Evolutionary conservation across 2,329 filamentous ascomycete genomes (phyloP).

Genomic region (Aschersonia sp.): DNA sequence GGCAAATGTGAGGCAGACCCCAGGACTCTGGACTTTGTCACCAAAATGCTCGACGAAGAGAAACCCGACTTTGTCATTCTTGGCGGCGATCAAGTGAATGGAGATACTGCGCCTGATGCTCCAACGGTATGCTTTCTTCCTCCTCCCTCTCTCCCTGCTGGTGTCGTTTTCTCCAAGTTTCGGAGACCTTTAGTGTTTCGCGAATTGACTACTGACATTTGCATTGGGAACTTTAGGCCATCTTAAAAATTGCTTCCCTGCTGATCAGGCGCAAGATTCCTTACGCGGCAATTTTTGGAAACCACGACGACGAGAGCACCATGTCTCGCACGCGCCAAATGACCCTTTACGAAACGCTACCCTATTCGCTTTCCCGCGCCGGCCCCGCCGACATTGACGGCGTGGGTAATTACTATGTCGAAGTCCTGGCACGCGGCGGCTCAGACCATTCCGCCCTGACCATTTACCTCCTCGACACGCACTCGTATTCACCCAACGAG

Average conservation of each 20-base stretch:
- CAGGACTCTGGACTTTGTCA: constrained; percentile 79
- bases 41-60: constrained; percentile 74
- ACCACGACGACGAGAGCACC: constrained; percentile 87
- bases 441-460: constrained; percentile 83
- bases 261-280: constrained; percentile 80
- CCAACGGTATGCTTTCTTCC: constrained; percentile 49
- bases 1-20: constrained; percentile 83
- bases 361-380: constrained; percentile 74
- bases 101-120: constrained; percentile 79
- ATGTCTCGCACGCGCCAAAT: constrained; percentile 68
- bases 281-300: constrained; percentile 89
- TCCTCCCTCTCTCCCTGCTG: neutral
- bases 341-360: constrained; percentile 71
- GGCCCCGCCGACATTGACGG: constrained; percentile 77
- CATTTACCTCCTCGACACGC: constrained; percentile 88
- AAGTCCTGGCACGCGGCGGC: constrained; percentile 66
- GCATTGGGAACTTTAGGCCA: constrained; percentile 37
- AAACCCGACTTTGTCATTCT: constrained; percentile 85
- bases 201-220: constrained; percentile 4
- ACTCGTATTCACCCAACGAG: constrained; percentile 83
- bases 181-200: too few species aligned
- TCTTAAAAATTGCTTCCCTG: constrained; percentile 83
- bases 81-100: constrained; percentile 90
- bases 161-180: neutral
- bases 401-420: constrained; percentile 87